Evolutionary conservation across 306 rosid genomes (phyloP).

Genomic region (Leucaena leucocephala): DNA sequence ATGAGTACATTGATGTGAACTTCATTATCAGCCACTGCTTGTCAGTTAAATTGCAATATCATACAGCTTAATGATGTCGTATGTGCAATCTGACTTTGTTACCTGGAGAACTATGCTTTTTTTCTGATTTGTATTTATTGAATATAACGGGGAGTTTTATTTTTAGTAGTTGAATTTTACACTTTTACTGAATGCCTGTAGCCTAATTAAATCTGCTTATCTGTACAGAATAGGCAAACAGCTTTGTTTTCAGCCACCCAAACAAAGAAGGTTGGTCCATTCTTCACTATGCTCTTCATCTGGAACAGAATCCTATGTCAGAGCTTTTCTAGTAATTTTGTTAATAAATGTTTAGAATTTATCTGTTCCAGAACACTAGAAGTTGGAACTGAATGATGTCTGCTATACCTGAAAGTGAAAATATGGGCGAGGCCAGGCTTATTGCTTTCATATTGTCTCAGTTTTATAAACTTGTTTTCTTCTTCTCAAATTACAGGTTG

Average conservation of each 20-base stretch:
- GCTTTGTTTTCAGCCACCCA: slow-evolving; percentile 98
- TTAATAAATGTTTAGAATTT: background rate
- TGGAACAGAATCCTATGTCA: background rate
- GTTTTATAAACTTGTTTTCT: background rate
- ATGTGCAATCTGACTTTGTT: background rate
- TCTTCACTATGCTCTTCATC: slow-evolving; percentile 4
- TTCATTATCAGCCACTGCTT: background rate
- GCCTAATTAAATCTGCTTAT: slow-evolving; percentile 38
- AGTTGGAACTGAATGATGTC: slow-evolving; percentile 17
- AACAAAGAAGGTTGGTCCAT: slow-evolving; percentile 76
- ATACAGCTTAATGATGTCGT: background rate
- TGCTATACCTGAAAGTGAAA: slow-evolving; percentile 11
- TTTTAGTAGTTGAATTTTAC: background rate
- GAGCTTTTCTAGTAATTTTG: background rate
- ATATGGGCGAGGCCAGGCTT: slow-evolving; percentile 18
- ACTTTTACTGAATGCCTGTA: background rate
- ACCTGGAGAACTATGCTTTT: background rate
- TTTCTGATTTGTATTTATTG: slow-evolving; percentile 5
- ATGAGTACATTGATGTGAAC: slow-evolving; percentile 12
- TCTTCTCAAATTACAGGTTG: slow-evolving; percentile 57
- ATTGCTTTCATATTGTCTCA: slow-evolving; percentile 6
- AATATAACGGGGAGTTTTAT: slow-evolving; percentile 12
- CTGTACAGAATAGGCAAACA: slow-evolving; percentile 86
- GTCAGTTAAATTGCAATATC: background rate
- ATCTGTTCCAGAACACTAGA: background rate